Evolutionary conservation across 2,329 filamentous ascomycete species (phyloP).

Genomic region (Pseudogymnoascus sp.): DNA sequence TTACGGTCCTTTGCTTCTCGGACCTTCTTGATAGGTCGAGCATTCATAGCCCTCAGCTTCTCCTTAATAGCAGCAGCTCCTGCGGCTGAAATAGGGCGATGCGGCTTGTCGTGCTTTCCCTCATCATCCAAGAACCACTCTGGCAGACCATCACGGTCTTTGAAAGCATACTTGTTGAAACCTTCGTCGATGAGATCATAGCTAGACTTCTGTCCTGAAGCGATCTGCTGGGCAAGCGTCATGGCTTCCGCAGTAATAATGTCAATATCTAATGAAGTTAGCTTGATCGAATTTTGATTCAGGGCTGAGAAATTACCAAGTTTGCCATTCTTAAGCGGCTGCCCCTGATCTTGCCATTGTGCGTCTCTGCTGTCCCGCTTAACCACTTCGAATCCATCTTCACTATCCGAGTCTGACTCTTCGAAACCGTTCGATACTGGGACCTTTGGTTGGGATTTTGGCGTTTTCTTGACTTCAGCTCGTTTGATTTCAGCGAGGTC

Average conservation of each 20-base stretch:
- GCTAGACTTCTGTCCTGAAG: slow-evolving; percentile 72
- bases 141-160: slow-evolving; percentile 82
- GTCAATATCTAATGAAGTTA: slow-evolving; percentile 63
- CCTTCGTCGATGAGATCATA: slow-evolving; percentile 79
- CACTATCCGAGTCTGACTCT: slow-evolving; percentile 27
- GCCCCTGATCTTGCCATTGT: slow-evolving; percentile 60
- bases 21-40: slow-evolving; percentile 97
- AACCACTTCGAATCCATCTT: slow-evolving; percentile 55
- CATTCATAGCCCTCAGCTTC: slow-evolving; percentile 86
- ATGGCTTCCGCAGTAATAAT: slow-evolving; percentile 99
- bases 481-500: slow-evolving; percentile 25
- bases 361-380: slow-evolving; percentile 43
- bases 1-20: slow-evolving; percentile 92
- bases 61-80: slow-evolving; percentile 89
- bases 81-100: slow-evolving; percentile 86
- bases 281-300: neutral
- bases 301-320: slow-evolving; percentile 38
- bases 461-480: slow-evolving; percentile 28
- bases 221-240: slow-evolving; percentile 89
- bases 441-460: slow-evolving; percentile 21
- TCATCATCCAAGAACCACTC: slow-evolving; percentile 99
- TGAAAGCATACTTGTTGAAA: slow-evolving; percentile 89
- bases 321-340: slow-evolving; percentile 54
- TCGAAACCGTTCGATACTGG: slow-evolving; percentile 12
- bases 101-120: slow-evolving; percentile 67